Evolutionary conservation across 1,284 basidiomycete species (phyloP).

Genomic region (Sanguinoderma infundibulare): DNA sequence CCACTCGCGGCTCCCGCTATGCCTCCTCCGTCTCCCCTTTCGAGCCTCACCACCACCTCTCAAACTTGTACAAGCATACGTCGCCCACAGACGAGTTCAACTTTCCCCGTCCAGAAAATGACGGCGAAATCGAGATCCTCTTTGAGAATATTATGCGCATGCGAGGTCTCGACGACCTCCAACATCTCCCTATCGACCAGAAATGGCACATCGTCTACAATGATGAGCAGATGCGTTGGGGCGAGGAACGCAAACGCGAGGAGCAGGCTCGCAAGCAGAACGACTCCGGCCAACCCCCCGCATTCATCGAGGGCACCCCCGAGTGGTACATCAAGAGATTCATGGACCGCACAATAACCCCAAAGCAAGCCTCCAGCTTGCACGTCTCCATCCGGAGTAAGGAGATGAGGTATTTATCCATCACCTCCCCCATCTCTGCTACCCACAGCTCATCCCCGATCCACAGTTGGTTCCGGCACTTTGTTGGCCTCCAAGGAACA

Average conservation of each 20-base stretch:
- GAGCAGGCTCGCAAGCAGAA: slow-evolving; percentile 63
- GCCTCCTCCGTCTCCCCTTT: slow-evolving; percentile 58
- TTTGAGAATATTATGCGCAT: slow-evolving; percentile 78
- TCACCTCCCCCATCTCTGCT: no score
- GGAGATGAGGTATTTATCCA: slow-evolving; percentile 79
- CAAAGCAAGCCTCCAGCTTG: slow-evolving; percentile 80
- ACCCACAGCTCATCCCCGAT: slow-evolving; percentile 1
- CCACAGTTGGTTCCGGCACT: slow-evolving; percentile 81
- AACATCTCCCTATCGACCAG: slow-evolving; percentile 74
- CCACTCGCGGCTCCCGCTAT: slow-evolving; percentile 63
- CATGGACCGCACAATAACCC: slow-evolving; percentile 83
- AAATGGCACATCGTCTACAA: slow-evolving; percentile 94
- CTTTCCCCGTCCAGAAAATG: slow-evolving; percentile 74
- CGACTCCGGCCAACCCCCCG: slow-evolving; percentile 55
- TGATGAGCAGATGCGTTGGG: slow-evolving; percentile 83
- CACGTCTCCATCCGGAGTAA: slow-evolving; percentile 84
- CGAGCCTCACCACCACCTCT: slow-evolving; percentile 52
- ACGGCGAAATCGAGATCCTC: slow-evolving; percentile 76
- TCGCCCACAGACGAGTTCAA: slow-evolving; percentile 63
- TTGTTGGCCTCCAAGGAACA: slow-evolving; percentile 80
- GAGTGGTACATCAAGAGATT: slow-evolving; percentile 93
- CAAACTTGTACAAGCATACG: slow-evolving; percentile 52
- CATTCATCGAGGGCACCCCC: slow-evolving; percentile 67
- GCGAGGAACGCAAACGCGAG: slow-evolving; percentile 65
- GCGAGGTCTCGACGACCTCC: slow-evolving; percentile 65